Evolutionary conservation across 495 filamentous ascomycete species (phyloP).

Genomic region (Hamigera avellanea): DNA sequence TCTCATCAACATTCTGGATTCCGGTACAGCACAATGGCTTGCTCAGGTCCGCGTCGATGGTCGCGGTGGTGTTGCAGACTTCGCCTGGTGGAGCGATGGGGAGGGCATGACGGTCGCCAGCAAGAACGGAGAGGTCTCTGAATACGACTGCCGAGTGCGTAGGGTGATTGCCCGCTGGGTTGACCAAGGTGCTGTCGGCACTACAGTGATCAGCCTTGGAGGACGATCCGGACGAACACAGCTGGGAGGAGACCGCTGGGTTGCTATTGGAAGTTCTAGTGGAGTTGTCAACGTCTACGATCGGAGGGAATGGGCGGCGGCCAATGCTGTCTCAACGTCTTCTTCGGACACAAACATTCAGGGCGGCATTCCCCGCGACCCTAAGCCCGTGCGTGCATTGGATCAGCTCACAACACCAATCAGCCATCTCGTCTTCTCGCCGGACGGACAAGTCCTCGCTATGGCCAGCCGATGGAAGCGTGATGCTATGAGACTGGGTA

Average conservation of each 20-base stretch:
- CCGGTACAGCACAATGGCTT: constrained; percentile 78
- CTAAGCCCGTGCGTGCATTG: constrained; percentile 56
- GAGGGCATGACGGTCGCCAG: constrained; percentile 64
- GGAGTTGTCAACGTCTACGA: constrained; percentile 94
- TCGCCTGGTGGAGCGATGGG: constrained; percentile 83
- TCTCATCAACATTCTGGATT: constrained; percentile 73
- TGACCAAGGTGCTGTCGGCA: constrained; percentile 83
- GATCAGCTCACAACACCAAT: constrained; percentile 82
- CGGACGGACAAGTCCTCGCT: constrained; percentile 78
- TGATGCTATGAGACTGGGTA: constrained; percentile 67
- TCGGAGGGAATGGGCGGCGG: constrained; percentile 47
- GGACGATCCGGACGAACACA: constrained; percentile 43
- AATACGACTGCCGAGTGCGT: constrained; percentile 59
- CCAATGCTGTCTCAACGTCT: constrained; percentile 11
- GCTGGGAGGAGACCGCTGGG: constrained; percentile 77
- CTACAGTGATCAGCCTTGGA: constrained; percentile 68
- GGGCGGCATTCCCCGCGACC: constrained; percentile 45
- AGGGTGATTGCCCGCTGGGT: constrained; percentile 70
- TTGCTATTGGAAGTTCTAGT: constrained; percentile 71
- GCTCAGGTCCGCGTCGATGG: constrained; percentile 74
- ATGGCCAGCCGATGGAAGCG: constrained; percentile 78
- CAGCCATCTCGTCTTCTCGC: constrained; percentile 64
- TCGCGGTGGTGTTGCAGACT: constrained; percentile 72
- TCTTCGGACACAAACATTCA: constrained; percentile 19
- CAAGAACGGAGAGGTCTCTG: constrained; percentile 84